Evolutionary conservation across 140 eudicot genomes (phyloP).

Genomic region (Ambrosia hybrid): DNA sequence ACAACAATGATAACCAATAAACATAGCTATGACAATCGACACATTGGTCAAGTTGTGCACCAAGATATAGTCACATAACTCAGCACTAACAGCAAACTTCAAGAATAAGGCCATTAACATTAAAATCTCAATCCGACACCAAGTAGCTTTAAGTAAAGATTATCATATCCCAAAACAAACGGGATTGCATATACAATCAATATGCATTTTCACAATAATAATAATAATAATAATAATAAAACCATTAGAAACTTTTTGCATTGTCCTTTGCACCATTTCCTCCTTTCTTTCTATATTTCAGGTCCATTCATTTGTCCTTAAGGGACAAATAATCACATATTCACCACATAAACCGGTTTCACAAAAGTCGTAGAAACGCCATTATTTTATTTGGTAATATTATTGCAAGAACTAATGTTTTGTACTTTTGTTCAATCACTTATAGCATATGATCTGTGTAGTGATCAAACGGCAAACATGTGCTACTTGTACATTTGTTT

Average conservation of each 20-base stretch:
- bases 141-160: constrained; percentile 10
- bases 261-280: not conserved
- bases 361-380: not conserved
- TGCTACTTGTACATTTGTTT: constrained; percentile 6
- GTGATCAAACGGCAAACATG: not conserved
- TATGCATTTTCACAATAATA: not conserved
- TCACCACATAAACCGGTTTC: constrained; percentile 13
- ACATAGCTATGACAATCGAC: not conserved
- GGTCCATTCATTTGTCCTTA: not conserved
- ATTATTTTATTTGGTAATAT: not conserved
- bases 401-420: not conserved
- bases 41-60: not conserved
- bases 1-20: not conserved
- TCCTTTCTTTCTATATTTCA: not conserved
- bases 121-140: not conserved
- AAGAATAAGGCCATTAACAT: not conserved
- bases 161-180: constrained; percentile 13
- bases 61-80: constrained; percentile 5
- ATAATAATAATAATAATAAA: no score
- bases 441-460: not conserved
- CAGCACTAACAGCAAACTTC: constrained; percentile 4
- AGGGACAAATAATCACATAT: not conserved
- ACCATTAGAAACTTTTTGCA: not conserved
- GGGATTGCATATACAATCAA: not conserved
- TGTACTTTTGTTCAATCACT: not conserved